Percentiles rank a stretch among this genome's conserved stretches.
Conservation (phyloP, 176 grass and related monocot species). For the Aegilops tauschii region DNA sequence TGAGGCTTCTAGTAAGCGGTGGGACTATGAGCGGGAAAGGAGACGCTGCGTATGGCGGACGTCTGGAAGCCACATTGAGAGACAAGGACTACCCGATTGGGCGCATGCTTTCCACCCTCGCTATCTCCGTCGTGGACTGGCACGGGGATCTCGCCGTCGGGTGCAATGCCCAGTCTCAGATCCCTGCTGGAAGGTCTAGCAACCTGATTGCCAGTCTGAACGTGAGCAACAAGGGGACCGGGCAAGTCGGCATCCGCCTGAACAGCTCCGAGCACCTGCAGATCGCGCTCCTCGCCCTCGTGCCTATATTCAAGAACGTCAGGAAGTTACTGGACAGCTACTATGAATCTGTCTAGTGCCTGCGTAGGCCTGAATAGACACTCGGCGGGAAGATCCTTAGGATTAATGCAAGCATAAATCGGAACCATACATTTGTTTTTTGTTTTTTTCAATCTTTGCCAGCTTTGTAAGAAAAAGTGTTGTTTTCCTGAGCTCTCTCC, state of each 20-base stretch:
- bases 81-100: slow-evolving; percentile 94
- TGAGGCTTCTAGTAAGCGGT: slow-evolving; percentile 66
- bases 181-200: slow-evolving; percentile 73
- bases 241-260: slow-evolving; percentile 72
- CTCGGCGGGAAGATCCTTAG: neutral
- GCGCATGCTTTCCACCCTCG: slow-evolving; percentile 64
- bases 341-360: slow-evolving; percentile 25
- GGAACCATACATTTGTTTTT: slow-evolving; percentile 22
- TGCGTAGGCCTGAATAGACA: neutral
- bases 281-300: slow-evolving; percentile 68
- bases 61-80: slow-evolving; percentile 73
- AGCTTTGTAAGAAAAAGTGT: slow-evolving; percentile 22
- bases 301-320: slow-evolving; percentile 64
- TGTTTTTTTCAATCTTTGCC: slow-evolving; percentile 28
- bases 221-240: slow-evolving; percentile 83
- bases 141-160: slow-evolving; percentile 82
- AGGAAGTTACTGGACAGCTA: slow-evolving; percentile 44
- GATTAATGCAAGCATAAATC: slow-evolving; percentile 36
- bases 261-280: slow-evolving; percentile 92
- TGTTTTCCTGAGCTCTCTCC: neutral
- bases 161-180: slow-evolving; percentile 75
- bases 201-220: slow-evolving; percentile 70
- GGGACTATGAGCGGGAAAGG: slow-evolving; percentile 78
- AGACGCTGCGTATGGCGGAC: slow-evolving; percentile 71
- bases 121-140: slow-evolving; percentile 83